phyloP scores from a whole-genome alignment of 306 rosid species.

The Delonix regia region DNA sequence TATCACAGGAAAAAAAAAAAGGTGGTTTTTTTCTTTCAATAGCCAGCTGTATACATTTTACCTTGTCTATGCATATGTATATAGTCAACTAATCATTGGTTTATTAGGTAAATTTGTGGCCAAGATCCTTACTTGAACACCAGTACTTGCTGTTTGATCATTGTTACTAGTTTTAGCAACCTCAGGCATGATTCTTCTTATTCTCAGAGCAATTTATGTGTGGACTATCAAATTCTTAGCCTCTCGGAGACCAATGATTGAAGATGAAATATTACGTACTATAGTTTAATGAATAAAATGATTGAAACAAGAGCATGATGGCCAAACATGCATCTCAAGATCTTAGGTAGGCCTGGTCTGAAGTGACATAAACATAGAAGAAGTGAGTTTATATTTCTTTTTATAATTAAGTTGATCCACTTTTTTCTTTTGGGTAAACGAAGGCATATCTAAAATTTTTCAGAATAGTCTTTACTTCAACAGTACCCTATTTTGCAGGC shows the following conservation, averaged over 20 bases:
- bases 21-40: constrained; percentile 50
- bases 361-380: not conserved
- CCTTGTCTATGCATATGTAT: constrained; percentile 66
- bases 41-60: constrained; percentile 71
- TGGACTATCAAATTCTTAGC: constrained; percentile 11
- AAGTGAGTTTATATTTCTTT: not conserved
- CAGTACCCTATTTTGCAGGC: not conserved
- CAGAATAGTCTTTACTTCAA: not conserved
- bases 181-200: constrained; percentile 27
- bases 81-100: constrained; percentile 68
- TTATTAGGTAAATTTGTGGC: constrained; percentile 49
- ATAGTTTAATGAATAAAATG: not conserved
- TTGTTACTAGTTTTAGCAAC: constrained; percentile 19
- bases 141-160: constrained; percentile 10
- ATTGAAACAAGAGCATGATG: too few species aligned
- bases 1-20: constrained; percentile 47
- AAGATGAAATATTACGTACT: constrained; percentile 6
- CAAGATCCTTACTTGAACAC: constrained; percentile 45
- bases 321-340: too few species aligned
- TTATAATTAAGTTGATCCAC: too few species aligned
- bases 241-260: constrained; percentile 19
- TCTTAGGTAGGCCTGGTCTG: not conserved
- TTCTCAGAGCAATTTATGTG: not conserved
- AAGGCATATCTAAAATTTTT: not conserved
- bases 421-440: too few species aligned